Base-by-base conservation (phyloP, 345 rosid genomes). In the Eucalyptus albens region DNA sequence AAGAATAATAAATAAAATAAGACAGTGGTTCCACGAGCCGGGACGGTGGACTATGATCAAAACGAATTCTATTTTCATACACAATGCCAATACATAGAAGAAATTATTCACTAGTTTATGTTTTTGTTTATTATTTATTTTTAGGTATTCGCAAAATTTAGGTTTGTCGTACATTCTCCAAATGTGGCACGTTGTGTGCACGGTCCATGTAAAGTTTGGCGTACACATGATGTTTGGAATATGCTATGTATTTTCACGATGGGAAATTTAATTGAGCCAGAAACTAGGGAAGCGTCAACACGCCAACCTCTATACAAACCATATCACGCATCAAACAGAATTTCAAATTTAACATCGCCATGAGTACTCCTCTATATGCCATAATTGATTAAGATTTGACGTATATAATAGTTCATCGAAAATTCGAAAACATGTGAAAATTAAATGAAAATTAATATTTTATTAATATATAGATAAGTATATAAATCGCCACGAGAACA, bases 401-500 rank as follows among this genome's bases (percentile, higher is more conserved):
- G n/a, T n/a, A 8, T 19, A 17, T 17, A 11, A 4, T 19, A 37
- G 8, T 56, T 29, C 77, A 19, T 82, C 14, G 3, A 60, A 8
- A 80, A 55, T 15, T n/a, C 6, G 2, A 19, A 67, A 22, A 33
- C 15, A 22, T 37, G 81, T 31, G 59, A 53, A 53, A 53, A 53
- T 53, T 53, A 53, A 50, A 77, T 49, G 33, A 22, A 53, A 22
- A 14, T 15, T 85, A 22, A 80, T 17, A 6, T 37, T 19, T 37
- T 72, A 4, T 3, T 21, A 77, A 11, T 21, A 37, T 37, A 10
- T 40, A 77, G 24, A 21, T 37, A 8, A 7, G 24, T 29, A 33
- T 45, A 27, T 6, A 19, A 26, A 93, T 95, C 89, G 95, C 97
- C 0, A 93, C 95, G 3, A 96, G 94, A 14, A 90, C 95, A 87